phyloP scores from a whole-genome alignment of 225 moss, liverwort and hornwort genomes.

The Anthoceros angustus region DNA sequence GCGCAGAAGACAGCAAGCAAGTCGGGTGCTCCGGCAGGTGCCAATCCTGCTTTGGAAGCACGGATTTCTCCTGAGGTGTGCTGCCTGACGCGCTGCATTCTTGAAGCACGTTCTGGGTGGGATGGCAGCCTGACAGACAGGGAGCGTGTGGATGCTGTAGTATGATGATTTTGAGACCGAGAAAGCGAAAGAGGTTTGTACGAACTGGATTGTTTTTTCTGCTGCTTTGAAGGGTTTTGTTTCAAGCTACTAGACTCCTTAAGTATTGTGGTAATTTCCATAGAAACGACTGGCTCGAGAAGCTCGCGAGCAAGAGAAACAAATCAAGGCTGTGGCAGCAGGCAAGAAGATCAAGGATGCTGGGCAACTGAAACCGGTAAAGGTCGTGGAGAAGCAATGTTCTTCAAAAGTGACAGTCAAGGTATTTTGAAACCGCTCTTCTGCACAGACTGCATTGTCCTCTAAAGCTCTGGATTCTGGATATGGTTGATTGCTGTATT shows the following conservation, averaged over 20 bases:
- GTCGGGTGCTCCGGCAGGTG: conserved; percentile 82
- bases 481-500: too few relatives aligned
- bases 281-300: conserved; percentile 94
- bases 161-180: conserved; percentile 71
- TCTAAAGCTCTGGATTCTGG: background rate
- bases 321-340: conserved; percentile 81
- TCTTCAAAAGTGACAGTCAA: conserved; percentile 96
- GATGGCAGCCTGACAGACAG: background rate
- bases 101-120: background rate
- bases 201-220: conserved; percentile 2
- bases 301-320: conserved; percentile 88
- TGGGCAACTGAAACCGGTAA: conserved; percentile 37
- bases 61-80: conserved; percentile 86
- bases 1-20: conserved; percentile 23
- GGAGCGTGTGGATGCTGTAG: conserved; percentile 60
- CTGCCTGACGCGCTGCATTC: background rate
- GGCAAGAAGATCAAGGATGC: conserved; percentile 65
- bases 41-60: conserved; percentile 95
- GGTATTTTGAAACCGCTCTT: conserved; percentile 21
- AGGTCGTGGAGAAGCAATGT: conserved; percentile 68
- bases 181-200: conserved; percentile 7
- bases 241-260: background rate
- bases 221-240: background rate
- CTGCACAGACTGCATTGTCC: background rate
- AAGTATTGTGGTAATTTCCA: background rate